Percentiles rank a stretch among this genome's conserved stretches.
These are phyloP conservation scores for Calonectria leucothoes DNA, from an alignment of 2,329 filamentous ascomycete species.

Conservation along the genomic window DNA sequence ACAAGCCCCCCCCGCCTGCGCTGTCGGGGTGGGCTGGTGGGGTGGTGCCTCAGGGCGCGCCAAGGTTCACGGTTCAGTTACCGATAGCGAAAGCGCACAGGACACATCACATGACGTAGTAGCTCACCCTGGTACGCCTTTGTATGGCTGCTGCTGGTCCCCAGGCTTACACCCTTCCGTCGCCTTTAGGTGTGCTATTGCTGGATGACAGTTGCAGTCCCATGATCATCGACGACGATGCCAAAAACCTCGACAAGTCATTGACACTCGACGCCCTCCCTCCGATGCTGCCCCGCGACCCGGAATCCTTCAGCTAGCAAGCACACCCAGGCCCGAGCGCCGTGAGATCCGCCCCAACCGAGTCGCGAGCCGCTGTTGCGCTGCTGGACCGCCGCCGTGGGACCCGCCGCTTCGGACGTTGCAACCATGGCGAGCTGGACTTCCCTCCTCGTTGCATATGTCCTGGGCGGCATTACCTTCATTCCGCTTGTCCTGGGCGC, in stretches of 20 bases:
- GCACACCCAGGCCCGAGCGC: slow-evolving; percentile 12
- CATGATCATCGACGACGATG: slow-evolving; percentile 22
- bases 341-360: slow-evolving; percentile 5
- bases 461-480: slow-evolving; percentile 90
- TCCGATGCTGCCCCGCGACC: slow-evolving; percentile 22
- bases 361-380: slow-evolving; percentile 11
- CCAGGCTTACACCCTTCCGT: slow-evolving; percentile 12
- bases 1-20: not conserved
- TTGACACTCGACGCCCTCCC: slow-evolving; percentile 4
- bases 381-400: slow-evolving; percentile 26
- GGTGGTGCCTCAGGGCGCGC: not conserved
- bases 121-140: slow-evolving; percentile 17
- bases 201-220: slow-evolving; percentile 2
- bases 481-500: slow-evolving; percentile 76
- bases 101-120: slow-evolving; percentile 41
- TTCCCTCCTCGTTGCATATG: slow-evolving; percentile 78
- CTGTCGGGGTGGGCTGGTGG: slow-evolving; percentile 9
- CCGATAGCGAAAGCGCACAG: not conserved
- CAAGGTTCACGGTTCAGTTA: not conserved
- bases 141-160: slow-evolving; percentile 15
- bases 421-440: slow-evolving; percentile 63
- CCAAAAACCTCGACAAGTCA: slow-evolving; percentile 3
- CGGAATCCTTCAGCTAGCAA: slow-evolving; percentile 16
- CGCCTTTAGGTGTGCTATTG: not conserved
- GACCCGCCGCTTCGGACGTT: slow-evolving; percentile 33